Evolutionary conservation across 768 basidiomycete genomes (phyloP).

Genomic region (Amanita jacksonii): DNA sequence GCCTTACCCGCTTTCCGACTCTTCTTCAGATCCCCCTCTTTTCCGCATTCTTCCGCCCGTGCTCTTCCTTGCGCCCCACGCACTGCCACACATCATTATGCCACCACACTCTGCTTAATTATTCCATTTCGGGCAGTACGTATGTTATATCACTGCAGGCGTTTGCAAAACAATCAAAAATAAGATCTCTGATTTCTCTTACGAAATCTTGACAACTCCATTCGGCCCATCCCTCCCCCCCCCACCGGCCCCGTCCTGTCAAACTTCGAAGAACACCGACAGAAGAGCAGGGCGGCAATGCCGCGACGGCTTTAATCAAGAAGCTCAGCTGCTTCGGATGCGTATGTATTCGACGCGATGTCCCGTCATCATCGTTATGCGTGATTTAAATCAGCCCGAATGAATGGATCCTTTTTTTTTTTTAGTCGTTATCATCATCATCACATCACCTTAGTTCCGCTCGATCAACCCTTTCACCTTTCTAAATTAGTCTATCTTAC

Average conservation of each 20-base stretch:
- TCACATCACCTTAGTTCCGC: constrained; percentile 10
- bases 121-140: background rate
- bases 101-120: constrained; percentile 4
- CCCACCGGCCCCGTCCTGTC: constrained; percentile 7
- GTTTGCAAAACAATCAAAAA: constrained; percentile 2
- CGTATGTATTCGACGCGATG: constrained; percentile 5
- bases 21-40: constrained; percentile 11
- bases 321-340: background rate
- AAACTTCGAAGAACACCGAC: background rate
- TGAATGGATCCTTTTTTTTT: constrained; percentile 5
- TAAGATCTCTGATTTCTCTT: constrained; percentile 12
- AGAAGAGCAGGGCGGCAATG: constrained; percentile 1
- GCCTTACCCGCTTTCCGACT: constrained; percentile 11
- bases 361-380: constrained; percentile 9
- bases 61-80: background rate
- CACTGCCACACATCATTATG: constrained; percentile 3
- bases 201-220: constrained; percentile 7
- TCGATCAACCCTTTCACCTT: constrained; percentile 8
- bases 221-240: constrained; percentile 3
- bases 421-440: constrained; percentile 5
- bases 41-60: constrained; percentile 8
- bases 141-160: background rate
- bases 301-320: constrained; percentile 9
- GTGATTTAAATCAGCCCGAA: constrained; percentile 7
- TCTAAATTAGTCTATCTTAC: constrained; percentile 1